Percentiles rank a stretch among this genome's conserved stretches.
phyloP scores from a whole-genome alignment of 371 early-diverging fungal species.

The Lichtheimia hyalospora region DNA sequence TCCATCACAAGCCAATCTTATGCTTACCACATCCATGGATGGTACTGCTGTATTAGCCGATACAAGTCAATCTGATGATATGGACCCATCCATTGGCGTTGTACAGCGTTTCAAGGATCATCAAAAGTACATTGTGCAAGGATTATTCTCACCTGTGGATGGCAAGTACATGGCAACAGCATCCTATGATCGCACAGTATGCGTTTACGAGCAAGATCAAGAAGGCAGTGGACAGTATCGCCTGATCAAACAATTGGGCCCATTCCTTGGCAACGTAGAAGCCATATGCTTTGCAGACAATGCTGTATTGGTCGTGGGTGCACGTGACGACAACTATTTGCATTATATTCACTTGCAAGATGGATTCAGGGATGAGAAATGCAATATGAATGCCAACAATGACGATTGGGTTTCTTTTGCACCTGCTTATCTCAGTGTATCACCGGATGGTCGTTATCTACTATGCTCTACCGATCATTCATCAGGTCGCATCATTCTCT shows the following conservation, averaged over 20 bases:
- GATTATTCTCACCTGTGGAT: constrained; percentile 54
- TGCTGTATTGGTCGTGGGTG: constrained; percentile 56
- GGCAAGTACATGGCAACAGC: constrained; percentile 65
- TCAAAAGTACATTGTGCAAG: constrained; percentile 67
- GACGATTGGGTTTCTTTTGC: constrained; percentile 86
- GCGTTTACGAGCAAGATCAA: constrained; percentile 45
- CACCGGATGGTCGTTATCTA: constrained; percentile 58
- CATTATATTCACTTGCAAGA: constrained; percentile 61
- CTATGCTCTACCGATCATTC: constrained; percentile 72
- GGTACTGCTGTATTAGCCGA: constrained; percentile 62
- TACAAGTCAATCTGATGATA: constrained; percentile 37
- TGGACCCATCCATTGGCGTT: constrained; percentile 17
- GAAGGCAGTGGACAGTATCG: constrained; percentile 10
- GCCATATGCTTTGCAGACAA: constrained; percentile 51
- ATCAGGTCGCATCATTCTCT: constrained; percentile 71
- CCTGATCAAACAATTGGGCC: constrained; percentile 33
- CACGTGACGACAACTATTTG: constrained; percentile 72
- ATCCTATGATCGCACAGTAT: constrained; percentile 71
- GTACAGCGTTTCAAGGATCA: constrained; percentile 67
- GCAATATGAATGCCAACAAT: constrained; percentile 77
- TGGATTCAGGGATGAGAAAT: constrained; percentile 28
- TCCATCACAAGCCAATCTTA: constrained; percentile 51
- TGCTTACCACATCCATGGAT: constrained; percentile 76
- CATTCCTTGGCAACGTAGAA: constrained; percentile 62
- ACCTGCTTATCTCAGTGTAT: constrained; percentile 63